Conservation (phyloP, 768 basidiomycete species). For the Boletus huronensis region DNA sequence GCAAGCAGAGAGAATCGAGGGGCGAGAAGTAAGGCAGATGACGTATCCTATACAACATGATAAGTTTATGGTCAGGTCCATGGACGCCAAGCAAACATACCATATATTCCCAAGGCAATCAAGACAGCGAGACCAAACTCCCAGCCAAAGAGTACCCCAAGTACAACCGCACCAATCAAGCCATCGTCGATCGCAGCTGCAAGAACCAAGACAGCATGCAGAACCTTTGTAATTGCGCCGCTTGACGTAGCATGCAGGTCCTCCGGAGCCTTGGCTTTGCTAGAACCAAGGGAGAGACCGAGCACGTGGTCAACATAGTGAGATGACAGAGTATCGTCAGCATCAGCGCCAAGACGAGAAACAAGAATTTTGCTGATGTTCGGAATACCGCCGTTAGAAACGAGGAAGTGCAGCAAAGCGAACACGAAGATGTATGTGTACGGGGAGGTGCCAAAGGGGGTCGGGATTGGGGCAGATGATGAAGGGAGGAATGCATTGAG, state of each 20-base stretch:
- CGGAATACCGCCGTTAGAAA: slow-evolving; percentile 71
- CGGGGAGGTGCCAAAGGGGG: slow-evolving; percentile 40
- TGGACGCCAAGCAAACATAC: slow-evolving; percentile 35
- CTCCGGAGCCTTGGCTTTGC: slow-evolving; percentile 77
- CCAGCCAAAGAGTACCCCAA: slow-evolving; percentile 63
- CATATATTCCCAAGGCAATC: slow-evolving; percentile 70
- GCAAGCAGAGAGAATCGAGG: slow-evolving; percentile 8
- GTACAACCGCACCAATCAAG: slow-evolving; percentile 63
- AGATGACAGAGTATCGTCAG: slow-evolving; percentile 55
- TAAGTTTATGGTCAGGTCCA: neutral
- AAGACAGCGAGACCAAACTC: slow-evolving; percentile 63
- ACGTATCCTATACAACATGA: slow-evolving; percentile 15
- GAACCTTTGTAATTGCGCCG: slow-evolving; percentile 13
- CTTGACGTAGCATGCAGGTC: slow-evolving; percentile 30
- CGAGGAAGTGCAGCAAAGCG: slow-evolving; percentile 65
- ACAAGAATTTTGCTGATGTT: slow-evolving; percentile 71
- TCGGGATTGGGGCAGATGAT: slow-evolving; percentile 15
- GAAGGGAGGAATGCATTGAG: slow-evolving; percentile 21
- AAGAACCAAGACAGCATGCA: slow-evolving; percentile 48
- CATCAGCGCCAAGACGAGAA: slow-evolving; percentile 88
- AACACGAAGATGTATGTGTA: slow-evolving; percentile 73
- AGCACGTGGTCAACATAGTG: slow-evolving; percentile 85
- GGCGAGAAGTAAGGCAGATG: slow-evolving; percentile 7
- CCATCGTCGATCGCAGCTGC: slow-evolving; percentile 85
- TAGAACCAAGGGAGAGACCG: slow-evolving; percentile 81